Conservation (phyloP, 306 rosid species). For the Corylus americana region DNA sequence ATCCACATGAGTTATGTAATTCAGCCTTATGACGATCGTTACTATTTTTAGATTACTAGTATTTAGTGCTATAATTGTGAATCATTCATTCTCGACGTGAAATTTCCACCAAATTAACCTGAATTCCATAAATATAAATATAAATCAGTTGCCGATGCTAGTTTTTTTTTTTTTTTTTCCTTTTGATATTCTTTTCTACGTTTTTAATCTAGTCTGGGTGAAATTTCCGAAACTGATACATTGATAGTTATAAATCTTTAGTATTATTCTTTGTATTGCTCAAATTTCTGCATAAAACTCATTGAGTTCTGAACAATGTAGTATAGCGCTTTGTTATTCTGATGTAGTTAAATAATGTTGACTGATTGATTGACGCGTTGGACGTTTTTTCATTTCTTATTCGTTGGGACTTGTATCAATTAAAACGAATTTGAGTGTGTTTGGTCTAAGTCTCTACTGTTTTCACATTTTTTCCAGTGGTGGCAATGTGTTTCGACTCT, state of each 20-base stretch:
- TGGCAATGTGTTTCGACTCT: conserved; percentile 46
- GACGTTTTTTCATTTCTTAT: background rate
- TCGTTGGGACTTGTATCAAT: background rate
- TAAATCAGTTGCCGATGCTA: background rate
- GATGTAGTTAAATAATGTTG: background rate
- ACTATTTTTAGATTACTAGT: background rate
- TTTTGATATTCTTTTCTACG: too few species aligned
- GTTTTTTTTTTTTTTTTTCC: background rate
- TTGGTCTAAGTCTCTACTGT: conserved; percentile 3
- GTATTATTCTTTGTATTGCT: background rate
- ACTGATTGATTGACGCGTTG: background rate
- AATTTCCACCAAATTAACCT: background rate
- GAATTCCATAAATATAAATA: background rate
- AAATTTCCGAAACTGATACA: background rate
- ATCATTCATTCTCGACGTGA: background rate
- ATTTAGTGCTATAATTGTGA: background rate
- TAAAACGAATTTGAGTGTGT: conserved; percentile 6
- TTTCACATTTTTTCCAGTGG: conserved; percentile 26
- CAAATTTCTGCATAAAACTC: background rate
- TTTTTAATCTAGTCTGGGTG: background rate
- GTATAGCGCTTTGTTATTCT: background rate
- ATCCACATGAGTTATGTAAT: background rate
- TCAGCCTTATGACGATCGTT: background rate
- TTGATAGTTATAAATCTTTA: background rate
- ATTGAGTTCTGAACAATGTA: background rate